A percentile compares a stretch with the other conserved stretches of the same genome.
phyloP scores from a whole-genome alignment of 208 protist species.

The Naegleria lovaniensis region DNA sequence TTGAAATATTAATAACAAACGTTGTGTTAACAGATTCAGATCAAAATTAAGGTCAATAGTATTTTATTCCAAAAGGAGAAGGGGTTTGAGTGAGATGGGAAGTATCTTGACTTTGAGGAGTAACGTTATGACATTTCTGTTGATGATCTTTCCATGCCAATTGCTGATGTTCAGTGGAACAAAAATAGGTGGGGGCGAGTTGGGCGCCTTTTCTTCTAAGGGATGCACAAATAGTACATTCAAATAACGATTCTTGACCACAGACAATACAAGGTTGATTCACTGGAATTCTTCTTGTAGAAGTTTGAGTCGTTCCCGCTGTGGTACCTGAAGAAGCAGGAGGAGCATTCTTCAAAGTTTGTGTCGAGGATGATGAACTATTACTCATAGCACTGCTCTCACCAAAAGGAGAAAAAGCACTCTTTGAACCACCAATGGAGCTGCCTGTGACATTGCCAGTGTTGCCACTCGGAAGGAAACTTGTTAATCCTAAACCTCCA shows the following conservation, averaged over 20 bases:
- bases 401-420: not conserved
- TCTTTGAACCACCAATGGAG: not conserved
- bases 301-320: not conserved
- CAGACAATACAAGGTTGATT: conserved; percentile 20
- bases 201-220: not conserved
- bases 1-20: too few relatives aligned
- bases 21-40: too few relatives aligned
- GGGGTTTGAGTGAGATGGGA: too few relatives aligned
- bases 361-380: not conserved
- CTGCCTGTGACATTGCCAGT: not conserved
- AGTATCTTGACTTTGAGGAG: not conserved
- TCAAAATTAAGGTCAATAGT: not conserved
- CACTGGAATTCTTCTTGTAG: not conserved
- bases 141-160: conserved; percentile 18
- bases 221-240: conserved; percentile 15
- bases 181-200: not conserved
- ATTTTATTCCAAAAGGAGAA: not conserved
- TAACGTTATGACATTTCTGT: not conserved
- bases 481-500: not conserved
- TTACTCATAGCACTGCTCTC: not conserved
- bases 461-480: not conserved
- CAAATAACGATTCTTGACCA: not conserved
- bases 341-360: not conserved
- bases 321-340: not conserved
- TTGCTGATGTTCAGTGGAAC: not conserved